A percentile compares a stretch with the other conserved stretches of the same genome.
Conservation (phyloP, 1,284 basidiomycete genomes). For the Leccinum pachyderme region DNA sequence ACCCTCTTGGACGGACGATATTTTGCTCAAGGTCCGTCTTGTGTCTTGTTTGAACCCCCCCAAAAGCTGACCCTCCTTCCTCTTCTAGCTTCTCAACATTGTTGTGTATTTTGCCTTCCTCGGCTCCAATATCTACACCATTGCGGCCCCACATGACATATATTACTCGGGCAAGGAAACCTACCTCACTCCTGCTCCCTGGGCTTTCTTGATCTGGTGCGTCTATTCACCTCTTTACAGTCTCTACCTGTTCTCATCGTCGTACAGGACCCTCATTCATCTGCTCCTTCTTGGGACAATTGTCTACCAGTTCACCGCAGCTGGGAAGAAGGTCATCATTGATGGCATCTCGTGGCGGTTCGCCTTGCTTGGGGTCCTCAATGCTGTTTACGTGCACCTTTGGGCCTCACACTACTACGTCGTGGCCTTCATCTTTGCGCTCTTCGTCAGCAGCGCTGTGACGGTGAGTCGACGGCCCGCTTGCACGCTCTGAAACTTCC, state of each 20-base stretch:
- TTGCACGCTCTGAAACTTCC: slow-evolving; percentile 4
- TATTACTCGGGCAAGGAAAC: slow-evolving; percentile 77
- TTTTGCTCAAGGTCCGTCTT: slow-evolving; percentile 70
- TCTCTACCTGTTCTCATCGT: slow-evolving; percentile 14
- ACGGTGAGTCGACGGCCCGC: slow-evolving; percentile 46
- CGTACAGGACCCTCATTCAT: slow-evolving; percentile 77
- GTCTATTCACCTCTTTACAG: slow-evolving; percentile 19
- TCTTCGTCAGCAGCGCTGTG: slow-evolving; percentile 80
- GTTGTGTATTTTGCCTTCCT: slow-evolving; percentile 78
- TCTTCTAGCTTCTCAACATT: slow-evolving; percentile 69
- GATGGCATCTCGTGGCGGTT: slow-evolving; percentile 89
- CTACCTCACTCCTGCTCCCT: slow-evolving; percentile 87
- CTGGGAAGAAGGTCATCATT: slow-evolving; percentile 79
- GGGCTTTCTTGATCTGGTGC: slow-evolving; percentile 82
- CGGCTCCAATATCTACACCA: slow-evolving; percentile 86
- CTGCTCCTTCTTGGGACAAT: slow-evolving; percentile 83
- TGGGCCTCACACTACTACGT: slow-evolving; percentile 75
- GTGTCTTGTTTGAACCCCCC: not conserved
- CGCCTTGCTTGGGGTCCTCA: slow-evolving; percentile 81
- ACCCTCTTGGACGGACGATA: slow-evolving; percentile 67
- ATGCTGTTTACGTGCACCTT: slow-evolving; percentile 82
- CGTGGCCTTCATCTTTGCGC: slow-evolving; percentile 79
- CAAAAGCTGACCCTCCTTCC: not conserved
- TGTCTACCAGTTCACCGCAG: slow-evolving; percentile 85
- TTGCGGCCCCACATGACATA: slow-evolving; percentile 68